Base-by-base conservation (phyloP, 345 rosid species). In the Brassica juncea region DNA sequence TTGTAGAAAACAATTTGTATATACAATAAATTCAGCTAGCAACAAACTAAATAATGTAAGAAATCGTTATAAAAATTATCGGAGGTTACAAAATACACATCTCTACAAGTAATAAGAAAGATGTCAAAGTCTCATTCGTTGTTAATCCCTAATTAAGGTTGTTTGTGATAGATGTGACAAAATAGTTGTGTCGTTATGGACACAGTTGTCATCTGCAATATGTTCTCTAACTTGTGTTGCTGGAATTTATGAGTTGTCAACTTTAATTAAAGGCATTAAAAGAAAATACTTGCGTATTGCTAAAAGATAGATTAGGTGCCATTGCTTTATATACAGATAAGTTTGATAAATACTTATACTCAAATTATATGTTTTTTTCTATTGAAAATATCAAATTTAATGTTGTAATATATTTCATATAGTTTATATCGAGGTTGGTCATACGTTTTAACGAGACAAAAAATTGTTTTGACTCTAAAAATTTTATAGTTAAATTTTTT, bases 161-260 rank as follows among this genome's bases (percentile, higher is more conserved):
- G 21, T 44, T 66, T 11, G 55, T 39, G 8, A 14, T 67, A 6
- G 58, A 47, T 68, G 72, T 32, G 59, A 68, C 23, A 44, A 25
- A 27, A 49, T 68, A 68, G 4, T n/a, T 21, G 21, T 27, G 72
- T 68, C 72, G 25, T 44, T 68, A 25, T 68, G 35, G 59, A 68
- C 7, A 68, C 59, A 14, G 35, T 68, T 68, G 71, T 25, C 59
- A 25, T 44, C 58, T 64, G 12, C 47, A 64, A 15, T 47, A 1
- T 72, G 6, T 49, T 49, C 8, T 49, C 8, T 49, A 62, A 42
- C 60, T n/a, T 72, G 70, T 63, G 47, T 16, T 44, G 31, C 7
- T 71, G 55, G 8, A 35, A 12, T 0, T 21, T 4, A 64, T 64
- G 35, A 74, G 35, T 52, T 63, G 70, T 47, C 62, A 49, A 47